phyloP scores from a whole-genome alignment of 129 eudicot species.

The Flaveria robusta region DNA sequence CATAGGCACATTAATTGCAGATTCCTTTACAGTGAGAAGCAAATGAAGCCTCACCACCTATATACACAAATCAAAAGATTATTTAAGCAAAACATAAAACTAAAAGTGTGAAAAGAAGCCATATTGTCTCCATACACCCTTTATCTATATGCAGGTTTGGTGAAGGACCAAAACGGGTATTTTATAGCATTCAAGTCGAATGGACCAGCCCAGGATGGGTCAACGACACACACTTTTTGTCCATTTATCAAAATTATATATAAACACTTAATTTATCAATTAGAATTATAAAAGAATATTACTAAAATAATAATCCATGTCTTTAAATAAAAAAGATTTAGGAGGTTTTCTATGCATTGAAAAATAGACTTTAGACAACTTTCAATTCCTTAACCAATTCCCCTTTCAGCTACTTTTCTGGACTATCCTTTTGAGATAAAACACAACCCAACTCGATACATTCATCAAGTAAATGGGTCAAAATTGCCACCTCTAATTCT shows the following conservation, averaged over 20 bases:
- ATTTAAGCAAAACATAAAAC: neutral
- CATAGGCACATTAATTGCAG: conserved; percentile 95
- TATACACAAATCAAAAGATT: neutral
- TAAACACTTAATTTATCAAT: neutral
- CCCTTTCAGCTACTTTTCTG: neutral
- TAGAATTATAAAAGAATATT: neutral
- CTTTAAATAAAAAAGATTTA: neutral
- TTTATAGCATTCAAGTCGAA: neutral
- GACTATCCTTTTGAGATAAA: neutral
- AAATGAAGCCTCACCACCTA: conserved; percentile 90
- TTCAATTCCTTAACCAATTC: too few species aligned
- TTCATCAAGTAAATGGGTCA: neutral
- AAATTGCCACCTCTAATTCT: neutral
- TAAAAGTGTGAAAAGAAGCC: neutral
- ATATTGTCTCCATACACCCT: neutral
- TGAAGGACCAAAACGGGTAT: neutral
- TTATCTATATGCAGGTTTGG: neutral
- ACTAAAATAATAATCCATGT: neutral
- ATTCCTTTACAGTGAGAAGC: conserved; percentile 93
- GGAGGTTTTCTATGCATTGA: neutral
- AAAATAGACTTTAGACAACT: conserved; percentile 8
- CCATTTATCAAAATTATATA: neutral
- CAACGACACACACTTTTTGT: neutral
- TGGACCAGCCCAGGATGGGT: neutral
- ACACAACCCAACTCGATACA: neutral